Percentiles rank a stretch among this genome's conserved stretches.
phyloP scores from a whole-genome alignment of 148 eudicot species.

The Vaccinium macrocarpon region DNA sequence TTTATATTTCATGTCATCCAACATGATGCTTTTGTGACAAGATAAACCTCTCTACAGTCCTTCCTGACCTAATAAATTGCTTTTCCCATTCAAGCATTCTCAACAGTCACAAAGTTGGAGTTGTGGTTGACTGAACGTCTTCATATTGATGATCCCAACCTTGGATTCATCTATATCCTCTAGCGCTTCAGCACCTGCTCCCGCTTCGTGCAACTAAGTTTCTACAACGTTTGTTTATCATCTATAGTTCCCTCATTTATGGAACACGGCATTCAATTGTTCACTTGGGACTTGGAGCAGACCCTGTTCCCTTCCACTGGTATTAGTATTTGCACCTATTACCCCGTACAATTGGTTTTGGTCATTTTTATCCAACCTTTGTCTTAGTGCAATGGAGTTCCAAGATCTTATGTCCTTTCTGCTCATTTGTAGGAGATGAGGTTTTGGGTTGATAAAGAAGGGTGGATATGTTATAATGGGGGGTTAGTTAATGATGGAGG shows the following conservation, averaged over 20 bases:
- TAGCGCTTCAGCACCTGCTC: background rate
- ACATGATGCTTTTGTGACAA: background rate
- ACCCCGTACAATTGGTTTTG: background rate
- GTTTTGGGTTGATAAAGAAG: too few relatives aligned
- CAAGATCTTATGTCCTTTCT: background rate
- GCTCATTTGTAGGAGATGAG: too few relatives aligned
- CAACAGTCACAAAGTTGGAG: background rate
- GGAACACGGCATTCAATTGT: background rate
- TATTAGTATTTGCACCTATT: background rate
- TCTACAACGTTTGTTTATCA: background rate
- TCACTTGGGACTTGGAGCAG: background rate
- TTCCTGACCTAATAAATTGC: background rate
- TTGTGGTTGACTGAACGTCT: background rate
- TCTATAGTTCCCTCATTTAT: background rate
- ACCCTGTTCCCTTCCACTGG: background rate
- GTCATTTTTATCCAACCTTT: background rate
- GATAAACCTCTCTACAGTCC: background rate
- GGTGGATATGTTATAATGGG: too few relatives aligned
- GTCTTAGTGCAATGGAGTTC: background rate
- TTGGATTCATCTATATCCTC: too few relatives aligned
- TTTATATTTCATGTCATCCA: background rate
- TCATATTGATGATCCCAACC: too few relatives aligned
- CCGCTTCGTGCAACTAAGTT: too few relatives aligned
- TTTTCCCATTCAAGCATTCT: background rate
- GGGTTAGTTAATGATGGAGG: too few relatives aligned